Evolutionary conservation across 2,329 filamentous ascomycete genomes (phyloP), one percentile per base, ranked within the genome.

Genomic region (Cercospora canescens): DNA sequence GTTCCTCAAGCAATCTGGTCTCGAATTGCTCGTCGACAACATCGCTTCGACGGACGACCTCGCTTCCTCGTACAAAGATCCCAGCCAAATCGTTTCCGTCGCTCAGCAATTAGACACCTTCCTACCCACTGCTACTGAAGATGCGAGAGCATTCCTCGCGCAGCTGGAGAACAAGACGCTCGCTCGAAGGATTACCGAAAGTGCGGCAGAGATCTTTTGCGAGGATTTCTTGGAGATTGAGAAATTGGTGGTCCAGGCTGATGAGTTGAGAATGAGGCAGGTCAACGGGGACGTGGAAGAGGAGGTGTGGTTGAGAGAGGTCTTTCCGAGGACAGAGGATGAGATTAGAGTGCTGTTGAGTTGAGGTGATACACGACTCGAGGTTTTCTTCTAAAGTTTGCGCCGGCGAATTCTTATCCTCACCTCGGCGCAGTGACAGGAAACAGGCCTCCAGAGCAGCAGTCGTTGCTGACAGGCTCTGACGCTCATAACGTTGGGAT

Each of bases 81-180:
- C 74, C 3, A 56, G 63, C 6, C 70, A 80, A 32, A 82, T 98
- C n/a, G 80, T 85, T 1, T 80, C 83, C 58, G 88, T 90, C 2
- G 92, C 92, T 72, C 91, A 94, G 73, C 86, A 85, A 45, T 83
- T 99, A 6, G 95, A 99, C 75, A 89, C 93, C 67, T 99, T 98
- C 80, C 82, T 99, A 26, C 94, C 95, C 0, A 96, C 93, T 1
- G 95, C 94, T 2, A 84, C 97, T 32, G 94, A 97, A 84, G 95
- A 99, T 76, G 94, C 94, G 2, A 88, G 92, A 72, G 91, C 95
- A 59, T 92, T 93, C 67, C 79, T 98, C 28, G 90, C 89, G 69
- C 83, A 87, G 48, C 80, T 99, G 1, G 88, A 91, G 68, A 91
- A 92, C 73, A 87, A 91, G 1, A 84, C 84, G 11, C 81, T 96